Evolutionary conservation across 257 asterid species (phyloP).

Genomic region (Solanum microdontum): DNA sequence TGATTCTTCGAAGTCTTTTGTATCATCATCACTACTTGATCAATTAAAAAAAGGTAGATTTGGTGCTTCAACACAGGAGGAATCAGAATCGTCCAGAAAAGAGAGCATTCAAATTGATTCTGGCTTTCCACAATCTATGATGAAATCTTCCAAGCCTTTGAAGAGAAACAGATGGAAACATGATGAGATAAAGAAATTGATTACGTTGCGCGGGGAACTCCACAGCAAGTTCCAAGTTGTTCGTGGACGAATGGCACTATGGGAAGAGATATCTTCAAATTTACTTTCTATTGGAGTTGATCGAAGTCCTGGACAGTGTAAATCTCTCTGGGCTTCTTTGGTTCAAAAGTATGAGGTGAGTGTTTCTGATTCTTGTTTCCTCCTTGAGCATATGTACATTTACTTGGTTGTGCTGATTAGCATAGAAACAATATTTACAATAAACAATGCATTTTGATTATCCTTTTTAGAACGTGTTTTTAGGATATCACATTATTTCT

Average conservation of each 20-base stretch:
- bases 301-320: constrained; percentile 88
- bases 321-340: constrained; percentile 93
- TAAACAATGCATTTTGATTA: background rate
- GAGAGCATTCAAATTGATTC: constrained; percentile 32
- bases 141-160: constrained; percentile 35
- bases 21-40: constrained; percentile 18
- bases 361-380: constrained; percentile 1
- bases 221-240: constrained; percentile 74
- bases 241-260: constrained; percentile 91
- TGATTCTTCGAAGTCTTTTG: constrained; percentile 39
- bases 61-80: constrained; percentile 24
- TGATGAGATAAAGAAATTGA: constrained; percentile 71
- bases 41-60: constrained; percentile 7
- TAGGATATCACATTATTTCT: background rate
- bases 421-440: background rate
- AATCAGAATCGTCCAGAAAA: constrained; percentile 16
- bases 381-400: background rate
- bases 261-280: constrained; percentile 90
- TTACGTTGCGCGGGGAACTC: constrained; percentile 75
- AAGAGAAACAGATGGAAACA: constrained; percentile 89
- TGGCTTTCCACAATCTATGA: constrained; percentile 22
- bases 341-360: constrained; percentile 88
- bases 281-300: constrained; percentile 46
- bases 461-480: background rate
- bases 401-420: background rate